These are phyloP conservation scores for Alternaria solani DNA, from an alignment of 2,329 filamentous ascomycete genomes.

Conservation along the genomic window DNA sequence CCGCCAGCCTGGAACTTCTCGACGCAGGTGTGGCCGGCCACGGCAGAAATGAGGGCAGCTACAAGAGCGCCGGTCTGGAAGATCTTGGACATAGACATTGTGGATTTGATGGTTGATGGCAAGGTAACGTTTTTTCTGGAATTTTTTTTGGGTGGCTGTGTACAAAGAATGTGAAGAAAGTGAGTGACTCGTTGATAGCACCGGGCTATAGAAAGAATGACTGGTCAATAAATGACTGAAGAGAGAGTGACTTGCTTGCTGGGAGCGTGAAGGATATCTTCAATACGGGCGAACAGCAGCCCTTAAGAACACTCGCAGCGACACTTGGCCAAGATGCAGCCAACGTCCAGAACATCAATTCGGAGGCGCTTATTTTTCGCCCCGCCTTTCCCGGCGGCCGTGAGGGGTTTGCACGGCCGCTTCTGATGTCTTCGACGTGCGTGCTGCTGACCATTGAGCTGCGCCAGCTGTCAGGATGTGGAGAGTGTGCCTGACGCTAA, in stretches of 20 bases:
- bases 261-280: slow-evolving; percentile 18
- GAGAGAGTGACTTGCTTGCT: slow-evolving; percentile 33
- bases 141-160: slow-evolving; percentile 12
- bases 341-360: slow-evolving; percentile 13
- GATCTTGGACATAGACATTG: slow-evolving; percentile 37
- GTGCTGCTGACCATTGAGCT: slow-evolving; percentile 3
- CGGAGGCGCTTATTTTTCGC: slow-evolving; percentile 14
- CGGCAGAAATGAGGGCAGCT: slow-evolving; percentile 37
- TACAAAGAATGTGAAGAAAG: slow-evolving; percentile 20
- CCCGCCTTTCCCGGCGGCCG: slow-evolving; percentile 19
- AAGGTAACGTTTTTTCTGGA: background rate
- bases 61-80: slow-evolving; percentile 38
- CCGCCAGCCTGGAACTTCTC: slow-evolving; percentile 38
- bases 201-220: slow-evolving; percentile 41
- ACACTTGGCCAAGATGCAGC: slow-evolving; percentile 1
- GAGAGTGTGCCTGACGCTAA: slow-evolving; percentile 26
- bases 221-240: slow-evolving; percentile 35
- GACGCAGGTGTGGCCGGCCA: slow-evolving; percentile 39
- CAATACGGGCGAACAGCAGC: slow-evolving; percentile 9
- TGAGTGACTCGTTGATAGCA: slow-evolving; percentile 33
- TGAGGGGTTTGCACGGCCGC: slow-evolving; percentile 14
- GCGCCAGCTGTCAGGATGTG: slow-evolving; percentile 15
- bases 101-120: background rate
- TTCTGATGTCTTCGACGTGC: slow-evolving; percentile 16
- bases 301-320: slow-evolving; percentile 25